Evolutionary conservation across 331 rosid genomes (phyloP), one percentile per base, ranked within the genome.

Genomic region (Phaseolus coccineus): DNA sequence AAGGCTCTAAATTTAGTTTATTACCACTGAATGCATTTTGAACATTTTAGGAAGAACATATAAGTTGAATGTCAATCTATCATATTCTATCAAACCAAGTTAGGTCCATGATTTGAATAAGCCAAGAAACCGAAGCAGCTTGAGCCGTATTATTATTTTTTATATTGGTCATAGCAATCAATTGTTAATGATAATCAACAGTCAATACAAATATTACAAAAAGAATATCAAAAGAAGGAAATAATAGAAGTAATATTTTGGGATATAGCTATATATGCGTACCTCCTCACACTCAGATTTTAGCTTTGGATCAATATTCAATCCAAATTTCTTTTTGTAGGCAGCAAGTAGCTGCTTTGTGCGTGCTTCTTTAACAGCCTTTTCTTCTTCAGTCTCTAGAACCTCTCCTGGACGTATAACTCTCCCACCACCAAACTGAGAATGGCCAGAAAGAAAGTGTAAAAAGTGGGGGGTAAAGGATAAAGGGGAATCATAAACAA

Each of bases 341-440:
- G 92, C 97, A 42, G 94, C 94, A 77, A 94, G 83, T 58, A 88
- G 62, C 63, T 89, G 78, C 79, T 86, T 88, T 42, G 97, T 92
- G 33, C 84, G 91, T 50, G 88, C 92, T 77, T 92, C 94, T 84
- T 89, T 94, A 39, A 81, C 82, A 53, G 92, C 90, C n/a, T 80
- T 94, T 85, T 94, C 97, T 83, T 92, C 98, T 22, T 73, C 90
- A 2, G 92, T 88, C 88, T 92, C 97, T 35, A 92, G 92, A 78
- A 77, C 89, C 19, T 92, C 88, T 65, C 95, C 97, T 1, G 98
- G 97, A 71, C 83, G 91, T 82, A 92, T 77, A 52, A 61, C 79
- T 85, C 84, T 89, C 80, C 98, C 98, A 70, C 98, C 98, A 40
- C 98, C 98, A 84, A 83, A 94, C 98, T 94, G 83, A 84, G 71